Evolutionary conservation across 2,329 filamentous ascomycete genomes (phyloP).

Genomic region (Lecanicillium sp.): DNA sequence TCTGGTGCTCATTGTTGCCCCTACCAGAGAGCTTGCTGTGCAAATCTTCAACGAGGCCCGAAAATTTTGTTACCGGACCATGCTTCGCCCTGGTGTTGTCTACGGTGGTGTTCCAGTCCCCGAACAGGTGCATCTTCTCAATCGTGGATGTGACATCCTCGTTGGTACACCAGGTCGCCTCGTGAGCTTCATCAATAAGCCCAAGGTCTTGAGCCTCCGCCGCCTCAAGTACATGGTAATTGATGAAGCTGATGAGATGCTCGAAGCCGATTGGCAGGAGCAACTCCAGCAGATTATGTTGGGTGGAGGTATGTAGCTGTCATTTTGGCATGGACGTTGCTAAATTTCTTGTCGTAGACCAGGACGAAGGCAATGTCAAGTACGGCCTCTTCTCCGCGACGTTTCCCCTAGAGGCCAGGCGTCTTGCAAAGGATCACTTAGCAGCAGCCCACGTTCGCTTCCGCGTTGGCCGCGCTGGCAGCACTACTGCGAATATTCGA

Average conservation of each 20-base stretch:
- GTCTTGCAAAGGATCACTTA: conserved; percentile 70
- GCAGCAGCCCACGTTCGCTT: conserved; percentile 68
- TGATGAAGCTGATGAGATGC: conserved; percentile 92
- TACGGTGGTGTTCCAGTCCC: conserved; percentile 75
- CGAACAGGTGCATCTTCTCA: conserved; percentile 64
- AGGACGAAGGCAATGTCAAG: conserved; percentile 62
- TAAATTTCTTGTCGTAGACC: conserved; percentile 41
- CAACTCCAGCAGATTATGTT: conserved; percentile 69
- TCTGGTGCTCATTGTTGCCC: conserved; percentile 74
- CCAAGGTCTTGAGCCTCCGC: conserved; percentile 58
- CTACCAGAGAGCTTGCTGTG: conserved; percentile 82
- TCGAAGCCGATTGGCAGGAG: conserved; percentile 68
- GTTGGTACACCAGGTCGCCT: conserved; percentile 84
- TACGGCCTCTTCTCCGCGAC: conserved; percentile 91
- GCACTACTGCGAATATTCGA: conserved; percentile 71
- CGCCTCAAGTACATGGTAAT: conserved; percentile 77
- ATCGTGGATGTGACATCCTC: conserved; percentile 80
- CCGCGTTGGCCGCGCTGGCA: conserved; percentile 79
- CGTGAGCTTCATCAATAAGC: conserved; percentile 70
- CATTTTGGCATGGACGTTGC: background rate
- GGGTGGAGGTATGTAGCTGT: conserved; percentile 61
- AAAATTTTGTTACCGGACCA: conserved; percentile 87
- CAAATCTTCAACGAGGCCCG: conserved; percentile 95
- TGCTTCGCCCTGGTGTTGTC: conserved; percentile 82
- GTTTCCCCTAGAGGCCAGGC: conserved; percentile 72